These are phyloP conservation scores for Xylariaceae sp. DNA, from an alignment of 2,329 filamentous ascomycete genomes.

Conservation along the genomic window DNA sequence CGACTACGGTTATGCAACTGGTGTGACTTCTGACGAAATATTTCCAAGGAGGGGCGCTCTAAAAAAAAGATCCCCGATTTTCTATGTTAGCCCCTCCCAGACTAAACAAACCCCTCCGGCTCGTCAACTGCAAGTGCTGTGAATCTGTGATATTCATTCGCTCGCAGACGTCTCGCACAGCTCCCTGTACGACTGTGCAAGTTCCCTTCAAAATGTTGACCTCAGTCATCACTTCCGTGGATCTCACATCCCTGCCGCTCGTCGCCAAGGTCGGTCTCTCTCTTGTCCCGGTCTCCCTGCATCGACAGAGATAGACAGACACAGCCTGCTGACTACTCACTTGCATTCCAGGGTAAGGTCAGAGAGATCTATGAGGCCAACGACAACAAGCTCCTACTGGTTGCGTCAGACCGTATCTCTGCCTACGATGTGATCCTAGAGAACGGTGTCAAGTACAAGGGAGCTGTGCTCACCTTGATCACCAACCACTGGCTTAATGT, in stretches of 20 bases:
- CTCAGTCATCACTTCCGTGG: slow-evolving; percentile 13
- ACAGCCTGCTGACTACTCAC: neutral
- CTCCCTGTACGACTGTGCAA: too few relatives aligned
- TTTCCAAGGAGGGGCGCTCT: too few relatives aligned
- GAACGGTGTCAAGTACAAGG: slow-evolving; percentile 57
- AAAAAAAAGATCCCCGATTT: too few relatives aligned
- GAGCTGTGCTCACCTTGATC: slow-evolving; percentile 43
- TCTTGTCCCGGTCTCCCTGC: neutral
- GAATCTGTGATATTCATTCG: too few relatives aligned
- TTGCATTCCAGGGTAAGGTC: slow-evolving; percentile 53
- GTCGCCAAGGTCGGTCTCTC: slow-evolving; percentile 13
- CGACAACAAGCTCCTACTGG: slow-evolving; percentile 68
- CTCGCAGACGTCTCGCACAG: too few relatives aligned
- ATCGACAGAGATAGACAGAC: neutral
- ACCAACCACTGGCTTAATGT: slow-evolving; percentile 48
- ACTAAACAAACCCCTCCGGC: too few relatives aligned
- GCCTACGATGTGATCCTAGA: slow-evolving; percentile 70
- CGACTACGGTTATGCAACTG: too few relatives aligned
- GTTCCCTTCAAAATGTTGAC: slow-evolving; percentile 8
- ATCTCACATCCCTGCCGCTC: slow-evolving; percentile 14
- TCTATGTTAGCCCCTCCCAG: too few relatives aligned
- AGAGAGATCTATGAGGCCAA: slow-evolving; percentile 74
- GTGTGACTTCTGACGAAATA: too few relatives aligned
- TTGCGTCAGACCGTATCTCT: slow-evolving; percentile 85
- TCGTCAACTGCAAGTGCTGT: too few relatives aligned